Conservation (phyloP, 2,329 filamentous ascomycete genomes). For the Thielaviopsis ethacetica region DNA sequence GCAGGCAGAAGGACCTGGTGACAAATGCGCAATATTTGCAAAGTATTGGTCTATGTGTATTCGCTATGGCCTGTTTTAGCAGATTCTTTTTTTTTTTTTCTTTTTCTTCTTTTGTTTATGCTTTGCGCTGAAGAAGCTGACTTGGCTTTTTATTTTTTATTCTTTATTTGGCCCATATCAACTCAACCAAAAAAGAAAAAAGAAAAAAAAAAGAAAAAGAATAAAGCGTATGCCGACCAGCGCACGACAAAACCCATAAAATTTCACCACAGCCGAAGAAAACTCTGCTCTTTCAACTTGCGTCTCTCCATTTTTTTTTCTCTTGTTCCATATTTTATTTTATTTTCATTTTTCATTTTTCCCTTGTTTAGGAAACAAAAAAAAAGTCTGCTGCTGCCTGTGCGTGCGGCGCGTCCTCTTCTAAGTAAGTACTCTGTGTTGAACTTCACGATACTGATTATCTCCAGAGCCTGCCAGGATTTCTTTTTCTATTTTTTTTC, state of each 20-base stretch:
- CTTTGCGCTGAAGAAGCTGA: neutral
- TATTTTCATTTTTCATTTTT: too few species aligned
- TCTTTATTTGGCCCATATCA: neutral
- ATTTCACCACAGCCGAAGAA: too few species aligned
- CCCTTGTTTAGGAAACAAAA: neutral
- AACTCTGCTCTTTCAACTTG: neutral
- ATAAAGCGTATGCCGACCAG: neutral
- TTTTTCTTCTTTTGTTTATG: too few species aligned
- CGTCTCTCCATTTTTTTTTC: neutral
- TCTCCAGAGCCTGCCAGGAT: neutral
- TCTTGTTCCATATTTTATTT: neutral
- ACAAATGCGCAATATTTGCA: too few species aligned
- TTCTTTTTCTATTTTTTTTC: neutral
- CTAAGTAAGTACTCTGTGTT: too few species aligned
- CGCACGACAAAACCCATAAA: too few species aligned
- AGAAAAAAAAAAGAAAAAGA: neutral
- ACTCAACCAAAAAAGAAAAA: neutral
- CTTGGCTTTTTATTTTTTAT: neutral
- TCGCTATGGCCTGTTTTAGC: too few species aligned
- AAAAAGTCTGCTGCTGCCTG: neutral
- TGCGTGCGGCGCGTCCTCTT: neutral
- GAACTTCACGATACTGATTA: too few species aligned
- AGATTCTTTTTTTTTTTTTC: too few species aligned
- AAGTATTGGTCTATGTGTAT: too few species aligned
- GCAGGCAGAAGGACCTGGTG: too few species aligned